Percentiles rank a stretch among this genome's conserved stretches.
These are phyloP conservation scores for Porphyrellus cyaneotinctus DNA, from an alignment of 768 basidiomycete genomes.

Conservation along the genomic window DNA sequence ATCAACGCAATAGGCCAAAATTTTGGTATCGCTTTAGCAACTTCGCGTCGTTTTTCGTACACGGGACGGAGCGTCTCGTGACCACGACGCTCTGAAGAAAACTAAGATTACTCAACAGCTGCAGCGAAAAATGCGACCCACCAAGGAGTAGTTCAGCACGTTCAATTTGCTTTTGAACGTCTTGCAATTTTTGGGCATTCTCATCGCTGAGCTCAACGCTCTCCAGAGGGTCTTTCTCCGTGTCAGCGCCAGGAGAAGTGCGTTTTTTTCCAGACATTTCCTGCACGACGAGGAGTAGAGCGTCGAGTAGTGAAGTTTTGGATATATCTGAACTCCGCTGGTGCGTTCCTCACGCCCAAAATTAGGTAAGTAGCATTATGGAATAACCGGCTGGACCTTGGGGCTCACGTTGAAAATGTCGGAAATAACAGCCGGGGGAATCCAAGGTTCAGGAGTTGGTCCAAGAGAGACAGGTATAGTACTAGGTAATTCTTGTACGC, in stretches of 20 bases:
- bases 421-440: too few species aligned
- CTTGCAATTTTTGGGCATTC: conserved; percentile 64
- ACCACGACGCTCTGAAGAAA: conserved; percentile 55
- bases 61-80: conserved; percentile 54
- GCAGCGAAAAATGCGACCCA: conserved; percentile 34
- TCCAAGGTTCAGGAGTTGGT: not conserved
- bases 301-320: conserved; percentile 17
- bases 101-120: conserved; percentile 1
- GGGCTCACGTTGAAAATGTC: too few species aligned
- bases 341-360: conserved; percentile 8
- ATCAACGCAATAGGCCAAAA: conserved; percentile 87
- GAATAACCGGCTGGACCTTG: too few species aligned
- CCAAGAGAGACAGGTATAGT: not conserved
- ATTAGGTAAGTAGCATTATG: conserved; percentile 11
- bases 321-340: conserved; percentile 31
- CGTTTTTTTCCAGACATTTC: conserved; percentile 60
- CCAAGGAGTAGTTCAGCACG: conserved; percentile 71
- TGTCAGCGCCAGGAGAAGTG: conserved; percentile 73
- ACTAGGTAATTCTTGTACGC: too few species aligned
- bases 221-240: conserved; percentile 64
- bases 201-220: conserved; percentile 68
- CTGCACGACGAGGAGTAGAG: conserved; percentile 2
- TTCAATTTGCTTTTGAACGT: conserved; percentile 63
- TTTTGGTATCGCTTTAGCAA: conserved; percentile 62
- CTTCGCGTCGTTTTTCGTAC: conserved; percentile 66